Percentiles rank a stretch among this genome's conserved stretches.
These are phyloP conservation scores for Dianthus caryophyllus DNA, from an alignment of 148 eudicot species.

Conservation along the genomic window DNA sequence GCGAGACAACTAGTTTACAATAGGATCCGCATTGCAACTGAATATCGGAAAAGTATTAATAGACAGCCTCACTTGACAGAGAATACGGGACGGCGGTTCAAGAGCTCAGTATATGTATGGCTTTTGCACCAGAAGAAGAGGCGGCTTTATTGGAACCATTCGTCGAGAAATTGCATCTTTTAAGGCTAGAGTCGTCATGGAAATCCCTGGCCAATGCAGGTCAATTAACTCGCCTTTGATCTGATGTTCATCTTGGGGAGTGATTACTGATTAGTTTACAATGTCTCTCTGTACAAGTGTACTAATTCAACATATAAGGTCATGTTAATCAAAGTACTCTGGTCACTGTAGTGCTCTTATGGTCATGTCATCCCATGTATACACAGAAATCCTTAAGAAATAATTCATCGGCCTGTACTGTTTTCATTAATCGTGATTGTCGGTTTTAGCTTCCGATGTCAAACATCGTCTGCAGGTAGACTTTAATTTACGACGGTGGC, in stretches of 20 bases:
- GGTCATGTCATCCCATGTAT: background rate
- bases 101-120: conserved; percentile 97
- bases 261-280: conserved; percentile 4
- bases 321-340: background rate
- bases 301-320: background rate
- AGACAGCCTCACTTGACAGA: conserved; percentile 32
- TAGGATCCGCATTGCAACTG: too few species aligned
- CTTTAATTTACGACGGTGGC: too few species aligned
- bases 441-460: background rate
- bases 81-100: conserved; percentile 73
- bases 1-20: too few species aligned
- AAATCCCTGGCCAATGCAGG: conserved; percentile 58
- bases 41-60: background rate
- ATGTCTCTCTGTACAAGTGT: conserved; percentile 8
- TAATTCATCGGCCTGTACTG: background rate
- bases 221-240: conserved; percentile 39
- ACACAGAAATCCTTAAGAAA: background rate
- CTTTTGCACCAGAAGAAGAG: conserved; percentile 93
- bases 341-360: background rate
- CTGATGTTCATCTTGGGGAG: conserved; percentile 16
- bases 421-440: background rate
- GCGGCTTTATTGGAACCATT: conserved; percentile 78
- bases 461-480: too few species aligned
- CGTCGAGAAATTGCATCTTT: conserved; percentile 72
- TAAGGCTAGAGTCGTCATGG: conserved; percentile 76